Conservation (phyloP, 78 protist genomes). For the Anaeramoeba ignava region DNA sequence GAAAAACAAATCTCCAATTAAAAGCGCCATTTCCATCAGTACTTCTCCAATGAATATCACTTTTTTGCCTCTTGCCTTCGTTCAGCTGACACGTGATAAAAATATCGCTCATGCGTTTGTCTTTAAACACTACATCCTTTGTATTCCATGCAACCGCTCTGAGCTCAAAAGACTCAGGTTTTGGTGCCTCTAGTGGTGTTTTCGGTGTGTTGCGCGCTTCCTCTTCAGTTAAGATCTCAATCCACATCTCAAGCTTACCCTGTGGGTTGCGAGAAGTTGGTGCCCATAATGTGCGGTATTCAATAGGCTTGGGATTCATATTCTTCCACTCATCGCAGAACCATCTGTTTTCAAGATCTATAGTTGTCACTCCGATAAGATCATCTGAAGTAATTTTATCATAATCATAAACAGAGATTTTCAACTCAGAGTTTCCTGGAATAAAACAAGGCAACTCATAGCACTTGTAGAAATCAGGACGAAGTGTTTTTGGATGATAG, state of each 20-base stretch:
- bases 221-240: constrained; percentile 10
- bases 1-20: constrained; percentile 17
- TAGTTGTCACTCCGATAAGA: constrained; percentile 13
- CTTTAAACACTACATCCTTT: background rate
- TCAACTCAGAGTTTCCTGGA: constrained; percentile 8
- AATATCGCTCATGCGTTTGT: constrained; percentile 6
- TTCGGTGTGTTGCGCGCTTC: background rate
- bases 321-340: constrained; percentile 5
- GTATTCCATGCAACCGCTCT: constrained; percentile 13
- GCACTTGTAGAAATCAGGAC: constrained; percentile 3
- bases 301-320: constrained; percentile 11
- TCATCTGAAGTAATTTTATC: constrained; percentile 4
- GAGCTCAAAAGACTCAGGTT: constrained; percentile 5
- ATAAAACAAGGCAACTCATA: constrained; percentile 11
- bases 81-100: background rate
- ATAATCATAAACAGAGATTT: background rate
- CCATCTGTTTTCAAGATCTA: constrained; percentile 10
- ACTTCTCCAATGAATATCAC: constrained; percentile 18
- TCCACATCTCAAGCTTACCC: constrained; percentile 17
- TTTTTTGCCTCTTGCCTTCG: constrained; percentile 2
- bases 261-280: constrained; percentile 9
- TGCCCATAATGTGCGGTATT: constrained; percentile 13
- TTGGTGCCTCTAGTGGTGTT: constrained; percentile 10
- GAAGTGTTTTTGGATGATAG: background rate
- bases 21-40: constrained; percentile 15